Conservation (phyloP, 2,329 filamentous ascomycete species). For the Chaetomiaceae sp. region DNA sequence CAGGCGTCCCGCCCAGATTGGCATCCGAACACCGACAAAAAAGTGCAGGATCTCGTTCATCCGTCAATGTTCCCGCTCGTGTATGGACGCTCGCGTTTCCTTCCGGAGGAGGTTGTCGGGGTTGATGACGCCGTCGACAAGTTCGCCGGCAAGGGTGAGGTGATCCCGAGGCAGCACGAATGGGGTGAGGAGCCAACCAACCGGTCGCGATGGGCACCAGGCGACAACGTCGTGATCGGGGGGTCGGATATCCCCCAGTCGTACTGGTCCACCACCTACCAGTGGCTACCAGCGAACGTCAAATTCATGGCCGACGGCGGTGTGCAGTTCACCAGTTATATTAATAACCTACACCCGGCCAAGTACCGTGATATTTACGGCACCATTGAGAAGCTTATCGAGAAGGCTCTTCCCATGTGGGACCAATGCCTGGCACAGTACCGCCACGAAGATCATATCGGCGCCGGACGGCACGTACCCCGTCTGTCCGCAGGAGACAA, state of each 20-base stretch:
- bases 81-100: slow-evolving; percentile 34
- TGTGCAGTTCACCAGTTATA: slow-evolving; percentile 39
- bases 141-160: slow-evolving; percentile 27
- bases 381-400: slow-evolving; percentile 35
- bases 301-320: slow-evolving; percentile 28
- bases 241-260: not conserved
- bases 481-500: not conserved
- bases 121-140: slow-evolving; percentile 26
- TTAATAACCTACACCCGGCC: slow-evolving; percentile 42
- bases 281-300: slow-evolving; percentile 37
- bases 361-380: slow-evolving; percentile 33
- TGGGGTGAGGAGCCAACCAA: not conserved
- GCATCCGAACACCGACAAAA: slow-evolving; percentile 50
- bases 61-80: slow-evolving; percentile 56
- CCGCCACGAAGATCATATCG: not conserved
- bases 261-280: slow-evolving; percentile 29
- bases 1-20: slow-evolving; percentile 44
- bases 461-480: not conserved
- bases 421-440: slow-evolving; percentile 25
- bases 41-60: slow-evolving; percentile 55
- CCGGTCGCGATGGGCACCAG: too few relatives aligned
- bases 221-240: not conserved
- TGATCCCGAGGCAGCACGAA: slow-evolving; percentile 9
- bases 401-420: slow-evolving; percentile 39
- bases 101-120: slow-evolving; percentile 32